A percentile compares a stretch with the other conserved stretches of the same genome.
These are phyloP conservation scores for Flaveria floridana DNA, from an alignment of 140 eudicot genomes.

Conservation along the genomic window DNA sequence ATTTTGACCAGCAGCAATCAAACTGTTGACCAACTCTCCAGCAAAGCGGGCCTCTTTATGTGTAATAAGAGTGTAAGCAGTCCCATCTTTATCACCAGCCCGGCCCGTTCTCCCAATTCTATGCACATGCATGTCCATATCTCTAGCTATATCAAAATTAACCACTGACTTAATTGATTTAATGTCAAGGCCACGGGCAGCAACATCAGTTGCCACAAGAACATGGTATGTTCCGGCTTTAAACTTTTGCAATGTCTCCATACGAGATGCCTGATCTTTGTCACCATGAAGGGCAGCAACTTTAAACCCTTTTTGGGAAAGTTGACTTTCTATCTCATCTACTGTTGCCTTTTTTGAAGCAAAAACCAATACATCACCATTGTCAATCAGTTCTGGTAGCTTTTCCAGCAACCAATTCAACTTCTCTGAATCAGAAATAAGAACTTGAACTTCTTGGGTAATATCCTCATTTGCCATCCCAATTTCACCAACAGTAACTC, in stretches of 20 bases:
- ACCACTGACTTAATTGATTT: constrained; percentile 97
- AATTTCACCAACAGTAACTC: constrained; percentile 95
- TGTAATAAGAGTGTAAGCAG: constrained; percentile 93
- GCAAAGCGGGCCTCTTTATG: constrained; percentile 97
- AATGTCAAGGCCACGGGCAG: constrained; percentile 99
- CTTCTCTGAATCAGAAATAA: constrained; percentile 76
- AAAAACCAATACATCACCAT: constrained; percentile 91
- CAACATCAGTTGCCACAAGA: constrained; percentile 96
- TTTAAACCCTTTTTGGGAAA: constrained; percentile 68
- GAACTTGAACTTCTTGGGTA: constrained; percentile 87
- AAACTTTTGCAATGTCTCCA: constrained; percentile 77
- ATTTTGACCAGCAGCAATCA: constrained; percentile 97
- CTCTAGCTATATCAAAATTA: constrained; percentile 92
- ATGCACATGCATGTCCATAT: constrained; percentile 99
- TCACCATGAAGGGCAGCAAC: constrained; percentile 99
- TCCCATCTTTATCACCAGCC: constrained; percentile 99
- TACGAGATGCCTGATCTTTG: constrained; percentile 96
- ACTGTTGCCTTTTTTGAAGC: constrained; percentile 92
- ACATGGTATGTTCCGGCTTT: constrained; percentile 86
- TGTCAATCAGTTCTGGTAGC: constrained; percentile 81
- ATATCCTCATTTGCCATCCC: constrained; percentile 99
- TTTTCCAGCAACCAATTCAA: constrained; percentile 86
- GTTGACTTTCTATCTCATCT: constrained; percentile 86
- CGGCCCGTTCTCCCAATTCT: constrained; percentile 99
- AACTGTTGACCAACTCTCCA: constrained; percentile 85